Evolutionary conservation across 441 rosid genomes (phyloP).

Genomic region (Euphorbia corollata): DNA sequence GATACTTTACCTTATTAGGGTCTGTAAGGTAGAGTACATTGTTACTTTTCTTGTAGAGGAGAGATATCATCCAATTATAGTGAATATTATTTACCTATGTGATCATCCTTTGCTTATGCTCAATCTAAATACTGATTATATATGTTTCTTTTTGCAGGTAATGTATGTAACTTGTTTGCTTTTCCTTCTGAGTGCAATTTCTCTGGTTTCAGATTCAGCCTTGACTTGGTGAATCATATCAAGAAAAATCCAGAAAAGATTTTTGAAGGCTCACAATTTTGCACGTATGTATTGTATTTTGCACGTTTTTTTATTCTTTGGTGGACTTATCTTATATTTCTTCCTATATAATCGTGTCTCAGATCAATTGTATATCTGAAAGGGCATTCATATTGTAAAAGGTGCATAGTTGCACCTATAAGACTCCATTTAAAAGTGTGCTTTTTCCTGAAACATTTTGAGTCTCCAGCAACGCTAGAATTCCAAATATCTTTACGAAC

Average conservation of each 20-base stretch:
- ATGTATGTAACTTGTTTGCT: conserved; percentile 66
- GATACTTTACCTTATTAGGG: neutral
- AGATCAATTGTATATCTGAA: neutral
- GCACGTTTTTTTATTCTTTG: conserved; percentile 10
- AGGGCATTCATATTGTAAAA: neutral
- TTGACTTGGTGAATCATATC: conserved; percentile 58
- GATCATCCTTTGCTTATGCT: neutral
- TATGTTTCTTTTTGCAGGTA: conserved; percentile 44
- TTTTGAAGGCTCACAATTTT: conserved; percentile 46
- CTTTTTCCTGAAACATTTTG: neutral
- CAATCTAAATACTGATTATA: neutral
- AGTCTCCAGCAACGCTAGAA: neutral
- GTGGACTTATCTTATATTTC: neutral
- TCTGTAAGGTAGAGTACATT: neutral
- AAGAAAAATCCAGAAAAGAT: conserved; percentile 49
- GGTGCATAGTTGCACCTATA: neutral
- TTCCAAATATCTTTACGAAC: neutral
- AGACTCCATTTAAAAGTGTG: neutral
- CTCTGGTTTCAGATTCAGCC: conserved; percentile 79
- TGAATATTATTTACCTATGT: neutral
- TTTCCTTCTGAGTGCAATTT: conserved; percentile 97
- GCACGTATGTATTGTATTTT: conserved; percentile 38
- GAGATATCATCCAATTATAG: conserved; percentile 1
- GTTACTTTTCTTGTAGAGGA: neutral
- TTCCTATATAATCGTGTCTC: neutral